A percentile compares a stretch with the other conserved stretches of the same genome.
Conservation (phyloP, 2,329 filamentous ascomycete species). For the Arthrobotrys iridis region DNA sequence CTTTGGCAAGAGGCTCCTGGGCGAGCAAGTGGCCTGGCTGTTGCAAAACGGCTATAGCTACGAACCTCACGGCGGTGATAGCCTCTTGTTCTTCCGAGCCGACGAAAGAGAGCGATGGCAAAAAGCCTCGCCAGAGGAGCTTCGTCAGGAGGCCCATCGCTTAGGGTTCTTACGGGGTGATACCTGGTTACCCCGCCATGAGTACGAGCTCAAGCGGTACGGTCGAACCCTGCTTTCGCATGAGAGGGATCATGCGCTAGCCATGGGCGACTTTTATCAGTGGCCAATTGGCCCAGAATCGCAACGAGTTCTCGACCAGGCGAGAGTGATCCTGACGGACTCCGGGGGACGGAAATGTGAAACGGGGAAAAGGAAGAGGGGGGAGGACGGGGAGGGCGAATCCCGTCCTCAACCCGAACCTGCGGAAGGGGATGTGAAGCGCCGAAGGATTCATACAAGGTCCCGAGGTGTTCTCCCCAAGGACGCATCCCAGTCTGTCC, state of each 20-base stretch:
- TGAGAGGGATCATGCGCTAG: background rate
- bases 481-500: background rate
- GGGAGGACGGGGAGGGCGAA: background rate
- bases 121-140: background rate
- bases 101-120: constrained; percentile 3
- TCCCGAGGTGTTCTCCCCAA: background rate
- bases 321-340: background rate
- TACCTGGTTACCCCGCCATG: background rate
- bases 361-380: background rate
- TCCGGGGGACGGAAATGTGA: background rate
- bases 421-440: background rate
- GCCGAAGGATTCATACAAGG: background rate
- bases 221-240: constrained; percentile 1
- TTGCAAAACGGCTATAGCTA: constrained; percentile 6
- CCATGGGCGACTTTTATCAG: background rate
- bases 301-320: background rate
- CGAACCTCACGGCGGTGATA: background rate
- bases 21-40: constrained; percentile 12
- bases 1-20: background rate
- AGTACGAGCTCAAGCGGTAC: constrained; percentile 8
- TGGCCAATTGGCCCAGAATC: background rate
- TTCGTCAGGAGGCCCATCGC: background rate
- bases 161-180: constrained; percentile 1
- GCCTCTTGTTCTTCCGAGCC: constrained; percentile 17
- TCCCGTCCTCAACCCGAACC: background rate